Evolutionary conservation across 2,329 filamentous ascomycete genomes (phyloP).

Genomic region (Botrytis paeoniae): DNA sequence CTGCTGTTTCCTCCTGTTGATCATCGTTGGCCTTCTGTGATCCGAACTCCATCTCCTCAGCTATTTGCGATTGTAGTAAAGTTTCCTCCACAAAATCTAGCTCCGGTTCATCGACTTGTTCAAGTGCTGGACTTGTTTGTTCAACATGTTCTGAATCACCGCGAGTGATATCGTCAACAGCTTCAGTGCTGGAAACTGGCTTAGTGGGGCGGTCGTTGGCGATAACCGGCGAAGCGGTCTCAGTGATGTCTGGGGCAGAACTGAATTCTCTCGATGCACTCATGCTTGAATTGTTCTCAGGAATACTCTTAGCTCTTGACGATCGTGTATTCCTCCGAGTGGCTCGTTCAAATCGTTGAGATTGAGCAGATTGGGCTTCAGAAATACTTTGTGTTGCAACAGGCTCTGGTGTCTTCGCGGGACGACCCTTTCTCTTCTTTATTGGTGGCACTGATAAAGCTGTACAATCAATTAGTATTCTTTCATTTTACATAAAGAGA

Average conservation of each 20-base stretch:
- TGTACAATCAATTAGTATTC: not conserved
- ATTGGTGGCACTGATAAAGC: conserved; percentile 9
- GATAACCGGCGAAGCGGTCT: not conserved
- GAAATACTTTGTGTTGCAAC: not conserved
- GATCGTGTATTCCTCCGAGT: not conserved
- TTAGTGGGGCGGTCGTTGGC: not conserved
- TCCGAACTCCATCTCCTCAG: conserved; percentile 9
- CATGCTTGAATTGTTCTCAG: conserved; percentile 11
- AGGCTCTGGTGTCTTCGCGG: conserved; percentile 16
- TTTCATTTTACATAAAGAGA: not conserved
- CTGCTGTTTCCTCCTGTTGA: not conserved
- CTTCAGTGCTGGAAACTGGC: conserved; percentile 6
- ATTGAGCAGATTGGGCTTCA: not conserved
- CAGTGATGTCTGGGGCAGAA: not conserved
- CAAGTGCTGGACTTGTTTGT: not conserved
- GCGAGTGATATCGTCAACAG: conserved; percentile 14
- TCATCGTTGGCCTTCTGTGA: not conserved
- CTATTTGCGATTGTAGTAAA: conserved; percentile 18
- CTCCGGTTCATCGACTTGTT: not conserved
- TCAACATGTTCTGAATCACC: not conserved
- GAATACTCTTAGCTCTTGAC: conserved; percentile 18
- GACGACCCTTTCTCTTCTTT: conserved; percentile 24
- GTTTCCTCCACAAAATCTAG: conserved; percentile 14
- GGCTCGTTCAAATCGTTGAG: not conserved
- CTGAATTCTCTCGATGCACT: not conserved